phyloP scores from a whole-genome alignment of 2,329 filamentous ascomycete genomes.

The Sporothrix humicola region DNA sequence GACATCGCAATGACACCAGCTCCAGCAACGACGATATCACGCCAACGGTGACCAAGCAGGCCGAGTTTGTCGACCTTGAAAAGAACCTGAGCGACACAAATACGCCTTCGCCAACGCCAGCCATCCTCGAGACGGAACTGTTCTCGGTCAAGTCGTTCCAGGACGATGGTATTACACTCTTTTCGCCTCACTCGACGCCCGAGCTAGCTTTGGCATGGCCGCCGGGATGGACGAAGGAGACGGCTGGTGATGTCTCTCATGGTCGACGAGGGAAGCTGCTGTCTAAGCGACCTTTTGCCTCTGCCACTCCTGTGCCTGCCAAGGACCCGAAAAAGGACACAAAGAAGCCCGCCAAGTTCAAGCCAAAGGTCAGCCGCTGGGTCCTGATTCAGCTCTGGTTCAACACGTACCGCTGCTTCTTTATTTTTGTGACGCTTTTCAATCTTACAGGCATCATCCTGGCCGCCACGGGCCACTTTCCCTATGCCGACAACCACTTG shows the following conservation, averaged over 20 bases:
- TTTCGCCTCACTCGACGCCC: slow-evolving; percentile 14
- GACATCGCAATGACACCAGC: not conserved
- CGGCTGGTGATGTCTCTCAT: not conserved
- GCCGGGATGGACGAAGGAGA: slow-evolving; percentile 1
- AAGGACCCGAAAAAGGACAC: not conserved
- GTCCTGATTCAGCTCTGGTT: slow-evolving; percentile 49
- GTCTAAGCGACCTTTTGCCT: not conserved
- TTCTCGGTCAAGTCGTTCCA: slow-evolving; percentile 22
- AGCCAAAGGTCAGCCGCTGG: slow-evolving; percentile 42
- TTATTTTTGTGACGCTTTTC: slow-evolving; percentile 47
- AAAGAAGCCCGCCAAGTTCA: not conserved
- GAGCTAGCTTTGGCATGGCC: slow-evolving; percentile 22
- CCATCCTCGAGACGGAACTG: not conserved
- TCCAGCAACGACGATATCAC: slow-evolving; percentile 3
- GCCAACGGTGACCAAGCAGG: not conserved
- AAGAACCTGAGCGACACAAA: slow-evolving; percentile 21
- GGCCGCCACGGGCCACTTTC: slow-evolving; percentile 44
- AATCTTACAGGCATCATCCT: slow-evolving; percentile 48
- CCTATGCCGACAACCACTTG: slow-evolving; percentile 48
- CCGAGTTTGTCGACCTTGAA: slow-evolving; percentile 19
- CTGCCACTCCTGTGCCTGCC: not conserved
- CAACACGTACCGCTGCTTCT: slow-evolving; percentile 51
- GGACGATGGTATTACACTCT: slow-evolving; percentile 8
- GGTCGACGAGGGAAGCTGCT: not conserved
- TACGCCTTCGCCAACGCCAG: not conserved